phyloP scores from a whole-genome alignment of 129 eudicot genomes.

The Saposhnikovia divaricata region DNA sequence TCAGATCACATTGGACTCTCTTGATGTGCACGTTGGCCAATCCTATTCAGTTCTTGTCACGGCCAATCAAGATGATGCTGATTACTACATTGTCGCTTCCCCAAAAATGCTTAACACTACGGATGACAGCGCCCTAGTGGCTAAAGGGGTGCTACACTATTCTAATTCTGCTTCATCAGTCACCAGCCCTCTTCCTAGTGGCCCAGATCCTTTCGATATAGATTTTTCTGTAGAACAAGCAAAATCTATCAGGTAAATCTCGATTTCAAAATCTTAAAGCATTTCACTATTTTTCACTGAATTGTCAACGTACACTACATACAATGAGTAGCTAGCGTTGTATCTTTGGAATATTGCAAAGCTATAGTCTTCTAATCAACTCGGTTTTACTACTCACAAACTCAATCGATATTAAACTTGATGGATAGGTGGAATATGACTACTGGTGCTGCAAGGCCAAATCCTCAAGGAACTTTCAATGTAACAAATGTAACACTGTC shows the following conservation, averaged over 20 bases:
- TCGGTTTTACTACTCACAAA: background rate
- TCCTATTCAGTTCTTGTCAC: constrained; percentile 67
- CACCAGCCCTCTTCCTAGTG: constrained; percentile 42
- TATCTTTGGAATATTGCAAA: background rate
- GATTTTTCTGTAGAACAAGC: constrained; percentile 65
- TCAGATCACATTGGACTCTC: constrained; percentile 52
- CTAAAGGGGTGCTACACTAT: constrained; percentile 59
- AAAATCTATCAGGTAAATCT: constrained; percentile 47
- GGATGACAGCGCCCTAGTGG: constrained; percentile 39
- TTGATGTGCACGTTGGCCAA: constrained; percentile 75
- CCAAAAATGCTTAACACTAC: constrained; percentile 39
- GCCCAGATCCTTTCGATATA: constrained; percentile 62
- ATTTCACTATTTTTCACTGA: background rate
- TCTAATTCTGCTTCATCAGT: constrained; percentile 24
- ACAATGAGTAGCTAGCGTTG: background rate
- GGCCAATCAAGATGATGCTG: constrained; percentile 49
- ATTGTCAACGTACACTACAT: background rate
- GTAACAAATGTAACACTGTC: constrained; percentile 62
- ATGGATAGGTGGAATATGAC: constrained; percentile 66
- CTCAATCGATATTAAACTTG: background rate
- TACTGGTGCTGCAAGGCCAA: constrained; percentile 78
- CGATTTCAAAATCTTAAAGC: background rate
- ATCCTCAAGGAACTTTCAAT: constrained; percentile 79
- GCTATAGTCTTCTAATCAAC: background rate
- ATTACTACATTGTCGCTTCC: constrained; percentile 62